A percentile compares a stretch with the other conserved stretches of the same genome.
Conservation (phyloP, 805 yeast species). For the Myxozyma sirexii region DNA sequence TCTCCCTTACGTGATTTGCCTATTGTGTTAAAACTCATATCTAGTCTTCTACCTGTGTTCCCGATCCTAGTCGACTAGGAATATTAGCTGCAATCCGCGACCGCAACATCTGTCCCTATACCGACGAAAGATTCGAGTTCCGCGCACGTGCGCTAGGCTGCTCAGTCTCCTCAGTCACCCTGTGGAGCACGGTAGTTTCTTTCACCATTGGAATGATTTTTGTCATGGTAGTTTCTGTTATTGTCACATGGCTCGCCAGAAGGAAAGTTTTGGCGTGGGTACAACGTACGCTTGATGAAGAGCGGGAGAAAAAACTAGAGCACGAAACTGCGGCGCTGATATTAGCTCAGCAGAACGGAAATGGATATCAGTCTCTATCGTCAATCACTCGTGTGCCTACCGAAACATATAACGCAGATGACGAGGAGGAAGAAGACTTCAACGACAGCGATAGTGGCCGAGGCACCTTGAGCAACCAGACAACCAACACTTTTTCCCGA, state of each 20-base stretch:
- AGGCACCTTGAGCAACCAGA: neutral
- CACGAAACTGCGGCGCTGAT: slow-evolving; percentile 4
- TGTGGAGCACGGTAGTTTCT: slow-evolving; percentile 24
- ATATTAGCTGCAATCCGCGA: slow-evolving; percentile 24
- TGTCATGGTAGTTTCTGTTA: neutral
- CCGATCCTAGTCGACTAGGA: slow-evolving; percentile 24
- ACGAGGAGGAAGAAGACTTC: slow-evolving; percentile 4
- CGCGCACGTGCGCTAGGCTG: slow-evolving; percentile 27
- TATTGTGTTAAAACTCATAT: neutral
- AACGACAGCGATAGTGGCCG: slow-evolving; percentile 7
- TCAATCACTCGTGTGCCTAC: slow-evolving; percentile 6
- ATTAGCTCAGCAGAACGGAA: neutral
- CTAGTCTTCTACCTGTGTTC: slow-evolving; percentile 25
- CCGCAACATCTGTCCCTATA: slow-evolving; percentile 20
- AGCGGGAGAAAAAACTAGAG: slow-evolving; percentile 1
- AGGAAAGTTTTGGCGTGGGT: slow-evolving; percentile 11
- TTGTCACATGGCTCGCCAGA: slow-evolving; percentile 15
- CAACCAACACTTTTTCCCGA: neutral
- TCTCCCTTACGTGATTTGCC: neutral
- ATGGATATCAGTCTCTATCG: slow-evolving; percentile 6
- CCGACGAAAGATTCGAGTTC: slow-evolving; percentile 23
- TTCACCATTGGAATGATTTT: slow-evolving; percentile 13
- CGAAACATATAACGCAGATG: slow-evolving; percentile 8
- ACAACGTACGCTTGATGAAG: slow-evolving; percentile 5
- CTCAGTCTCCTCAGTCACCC: slow-evolving; percentile 20